Base-by-base conservation (phyloP, 805 yeast genomes). In the Priceomyces haplophilus region DNA sequence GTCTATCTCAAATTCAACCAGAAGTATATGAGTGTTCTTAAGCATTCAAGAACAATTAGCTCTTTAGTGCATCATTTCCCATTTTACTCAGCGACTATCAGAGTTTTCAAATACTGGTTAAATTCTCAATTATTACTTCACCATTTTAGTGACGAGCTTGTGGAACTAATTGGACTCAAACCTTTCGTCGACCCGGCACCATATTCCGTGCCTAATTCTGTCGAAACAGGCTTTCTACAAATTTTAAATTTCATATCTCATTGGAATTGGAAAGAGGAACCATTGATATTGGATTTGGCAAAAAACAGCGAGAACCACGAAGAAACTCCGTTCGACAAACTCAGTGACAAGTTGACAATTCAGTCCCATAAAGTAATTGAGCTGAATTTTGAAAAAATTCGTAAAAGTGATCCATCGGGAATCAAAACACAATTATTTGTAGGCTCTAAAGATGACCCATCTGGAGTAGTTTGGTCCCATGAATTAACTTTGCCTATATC, bases 201-300 rank as follows among this genome's bases (percentile, higher is more conserved):
- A n/a, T 90, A 77, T 65, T 73, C 80, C 1, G 75, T 80, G 1
- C 98, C 99, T 3, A 79, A 83, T 20, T 82, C 91, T 42, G 80
- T 84, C 7, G 83, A 81, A 48, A 76, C 84, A 42, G 99, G 96
- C 4, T 88, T 93, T 58, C 67, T 87, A 45, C 82, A 93, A 45
- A 76, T 83, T 10, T 59, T 93, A 30, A 69, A 78, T 37, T 86
- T 84, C 54, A 61, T 93, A 35, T 75, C 95, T 19, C 65, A 65
- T 34, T 93, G 99, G 99, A 89, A 93, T 61, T 93, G 99, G 99
- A 84, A 79, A 53, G 95, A 86, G 48, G 88, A 84, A 37, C 85
- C 96, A 1, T 65, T 93, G 47, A 78, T 90, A 41, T 65, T 93
- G 46, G 97, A 93, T 55, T 65, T 88, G 51, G 80, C 83, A 11